These are phyloP conservation scores for Dendrobium huoshanense DNA, from an alignment of 106 monocot genomes.

Conservation along the genomic window DNA sequence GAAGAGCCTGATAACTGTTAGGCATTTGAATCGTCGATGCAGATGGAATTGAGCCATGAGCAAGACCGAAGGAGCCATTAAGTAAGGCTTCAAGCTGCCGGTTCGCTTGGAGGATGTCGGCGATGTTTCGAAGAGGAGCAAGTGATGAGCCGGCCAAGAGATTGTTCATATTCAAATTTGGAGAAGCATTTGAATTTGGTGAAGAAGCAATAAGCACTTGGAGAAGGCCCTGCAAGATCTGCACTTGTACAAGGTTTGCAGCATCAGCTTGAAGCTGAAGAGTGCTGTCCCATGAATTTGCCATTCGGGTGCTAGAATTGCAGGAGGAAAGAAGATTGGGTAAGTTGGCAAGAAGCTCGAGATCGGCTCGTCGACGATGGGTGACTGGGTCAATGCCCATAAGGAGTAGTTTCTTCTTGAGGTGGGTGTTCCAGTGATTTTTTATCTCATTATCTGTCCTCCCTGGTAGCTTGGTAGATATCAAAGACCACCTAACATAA, in stretches of 20 bases:
- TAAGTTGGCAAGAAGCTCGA: background rate
- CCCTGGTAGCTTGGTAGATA: constrained; percentile 1
- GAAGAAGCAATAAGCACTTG: background rate
- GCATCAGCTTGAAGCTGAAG: constrained; percentile 4
- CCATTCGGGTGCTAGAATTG: background rate
- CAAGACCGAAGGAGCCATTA: background rate
- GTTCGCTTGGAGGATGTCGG: background rate
- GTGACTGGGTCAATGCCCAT: constrained; percentile 7
- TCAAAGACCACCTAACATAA: constrained; percentile 5
- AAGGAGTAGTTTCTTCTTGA: constrained; percentile 6
- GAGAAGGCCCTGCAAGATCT: constrained; percentile 4
- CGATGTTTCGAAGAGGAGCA: background rate
- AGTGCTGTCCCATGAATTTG: background rate
- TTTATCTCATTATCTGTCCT: constrained; percentile 14
- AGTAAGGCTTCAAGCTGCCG: background rate
- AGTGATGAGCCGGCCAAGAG: background rate
- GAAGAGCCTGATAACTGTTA: background rate
- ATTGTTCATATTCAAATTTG: background rate
- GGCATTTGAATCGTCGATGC: background rate
- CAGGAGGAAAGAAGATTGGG: constrained; percentile 5
- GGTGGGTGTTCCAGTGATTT: constrained; percentile 10
- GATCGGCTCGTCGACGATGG: constrained; percentile 1
- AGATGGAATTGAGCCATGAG: background rate
- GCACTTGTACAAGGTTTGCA: background rate
- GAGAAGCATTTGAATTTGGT: background rate